Base-by-base conservation (phyloP, 345 rosid species). In the Arabis hirsuta region DNA sequence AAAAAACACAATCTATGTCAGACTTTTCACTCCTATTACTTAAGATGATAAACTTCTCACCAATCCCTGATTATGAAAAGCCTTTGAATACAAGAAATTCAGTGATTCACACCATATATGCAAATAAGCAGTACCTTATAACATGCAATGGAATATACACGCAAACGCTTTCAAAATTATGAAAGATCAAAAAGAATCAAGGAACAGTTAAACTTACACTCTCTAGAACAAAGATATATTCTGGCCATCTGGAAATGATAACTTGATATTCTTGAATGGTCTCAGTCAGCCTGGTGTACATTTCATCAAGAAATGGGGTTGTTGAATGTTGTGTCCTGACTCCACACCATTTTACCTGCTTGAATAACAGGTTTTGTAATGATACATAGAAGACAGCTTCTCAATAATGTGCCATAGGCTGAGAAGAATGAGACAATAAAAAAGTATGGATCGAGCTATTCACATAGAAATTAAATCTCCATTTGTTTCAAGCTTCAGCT, bases 301-400 rank as follows among this genome's bases (percentile, higher is more conserved):
- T 90, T 59, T 91, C 97, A 78, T 95, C 97, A 56, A 95, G 78
- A 60, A 95, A 95, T 47, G 99, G 97, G 64, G 99, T 95, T 32
- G 99, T 95, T 55, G 92, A 87, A 78, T 91, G 93, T 62, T 91
- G 94, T 6, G 99, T 95, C 81, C 85, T 81, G 66, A 95, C 96
- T 46, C 99, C 99, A 12, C 85, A 82, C 99, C 99, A 90, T 77
- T 91, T 95, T 51, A 95, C 90, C 99, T 95, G 91, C 76, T 83
- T 71, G 55, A 29, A 70, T 73, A 73, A 59, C 51, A 70, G 34
- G 20, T 71, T 75, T 48, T 66, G 20, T 9, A 20, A 45, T 13
- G 45, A 62, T 31, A 63, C 48, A 54, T 12, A n/a, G 29, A 58
- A 76, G 62, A 69, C 6, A 55, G 45, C 6, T 74, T 43, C 62